These are phyloP conservation scores for Syzygium malaccense DNA, from an alignment of 441 rosid genomes.

Conservation along the genomic window DNA sequence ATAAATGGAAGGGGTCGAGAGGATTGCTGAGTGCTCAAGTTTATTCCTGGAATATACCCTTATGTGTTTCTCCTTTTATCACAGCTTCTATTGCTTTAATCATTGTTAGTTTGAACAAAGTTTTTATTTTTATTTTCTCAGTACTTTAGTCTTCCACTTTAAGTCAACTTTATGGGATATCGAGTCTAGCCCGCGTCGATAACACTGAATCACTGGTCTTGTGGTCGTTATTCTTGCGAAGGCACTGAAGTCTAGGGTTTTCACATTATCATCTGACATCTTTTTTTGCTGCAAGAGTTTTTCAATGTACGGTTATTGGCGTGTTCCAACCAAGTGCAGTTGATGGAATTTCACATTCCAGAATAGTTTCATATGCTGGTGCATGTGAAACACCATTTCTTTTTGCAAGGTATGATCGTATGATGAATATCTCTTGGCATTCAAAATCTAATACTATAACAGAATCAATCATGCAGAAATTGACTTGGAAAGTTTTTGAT, in stretches of 20 bases:
- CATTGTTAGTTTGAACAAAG: not conserved
- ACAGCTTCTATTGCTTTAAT: not conserved
- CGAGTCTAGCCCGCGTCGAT: not conserved
- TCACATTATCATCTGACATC: not conserved
- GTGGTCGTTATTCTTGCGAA: not conserved
- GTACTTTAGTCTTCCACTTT: not conserved
- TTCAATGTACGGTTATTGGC: not conserved
- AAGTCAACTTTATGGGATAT: slow-evolving; percentile 6
- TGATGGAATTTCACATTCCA: not conserved
- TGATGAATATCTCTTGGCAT: not conserved
- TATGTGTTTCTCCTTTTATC: not conserved
- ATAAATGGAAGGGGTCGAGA: not conserved
- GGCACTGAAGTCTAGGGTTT: not conserved
- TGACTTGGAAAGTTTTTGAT: not conserved
- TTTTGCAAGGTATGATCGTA: not conserved
- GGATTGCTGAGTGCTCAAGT: not conserved
- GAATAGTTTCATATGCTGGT: not conserved
- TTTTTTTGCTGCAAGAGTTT: not conserved
- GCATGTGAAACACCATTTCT: not conserved
- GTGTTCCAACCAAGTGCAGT: not conserved
- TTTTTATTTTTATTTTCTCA: not conserved
- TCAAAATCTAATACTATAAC: not conserved
- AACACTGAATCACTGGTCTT: not conserved
- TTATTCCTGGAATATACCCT: not conserved
- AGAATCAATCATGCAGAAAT: not conserved